phyloP scores from a whole-genome alignment of 345 rosid species.

The Nasturtium officinale region DNA sequence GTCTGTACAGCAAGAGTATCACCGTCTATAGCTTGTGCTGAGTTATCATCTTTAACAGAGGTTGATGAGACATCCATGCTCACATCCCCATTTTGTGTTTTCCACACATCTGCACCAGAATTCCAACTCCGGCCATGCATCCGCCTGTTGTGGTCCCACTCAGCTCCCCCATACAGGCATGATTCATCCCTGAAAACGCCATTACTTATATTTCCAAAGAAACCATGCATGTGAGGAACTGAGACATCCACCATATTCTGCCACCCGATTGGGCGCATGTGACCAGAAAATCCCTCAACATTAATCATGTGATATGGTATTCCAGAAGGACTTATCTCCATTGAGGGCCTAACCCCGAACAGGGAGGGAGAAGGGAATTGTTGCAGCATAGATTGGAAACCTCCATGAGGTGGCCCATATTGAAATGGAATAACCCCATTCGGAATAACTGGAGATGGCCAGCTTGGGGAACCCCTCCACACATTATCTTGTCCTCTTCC shows the following conservation, averaged over 20 bases:
- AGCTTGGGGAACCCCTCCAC: not conserved
- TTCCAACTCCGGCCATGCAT: not conserved
- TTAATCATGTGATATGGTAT: not conserved
- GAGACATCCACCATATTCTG: not conserved
- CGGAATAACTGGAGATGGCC: not conserved
- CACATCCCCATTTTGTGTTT: not conserved
- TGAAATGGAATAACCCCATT: not conserved
- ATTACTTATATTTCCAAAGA: not conserved
- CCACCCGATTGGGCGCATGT: not conserved
- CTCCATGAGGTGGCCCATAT: not conserved
- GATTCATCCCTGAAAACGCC: not conserved
- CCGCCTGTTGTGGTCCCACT: not conserved
- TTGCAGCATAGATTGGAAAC: not conserved
- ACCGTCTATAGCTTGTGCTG: not conserved
- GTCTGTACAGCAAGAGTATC: not conserved
- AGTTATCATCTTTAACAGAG: not conserved
- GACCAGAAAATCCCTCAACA: not conserved
- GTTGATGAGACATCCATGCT: not conserved
- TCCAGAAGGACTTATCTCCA: not conserved
- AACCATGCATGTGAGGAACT: not conserved
- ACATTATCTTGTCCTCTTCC: not conserved
- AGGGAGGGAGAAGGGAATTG: not conserved
- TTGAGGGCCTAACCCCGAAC: not conserved
- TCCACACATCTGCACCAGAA: not conserved
- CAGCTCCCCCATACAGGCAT: not conserved